Percentiles rank a stretch among this genome's conserved stretches.
Evolutionary conservation across 352 stramenopile species (phyloP).

Genomic region (Sclerospora graminicola): DNA sequence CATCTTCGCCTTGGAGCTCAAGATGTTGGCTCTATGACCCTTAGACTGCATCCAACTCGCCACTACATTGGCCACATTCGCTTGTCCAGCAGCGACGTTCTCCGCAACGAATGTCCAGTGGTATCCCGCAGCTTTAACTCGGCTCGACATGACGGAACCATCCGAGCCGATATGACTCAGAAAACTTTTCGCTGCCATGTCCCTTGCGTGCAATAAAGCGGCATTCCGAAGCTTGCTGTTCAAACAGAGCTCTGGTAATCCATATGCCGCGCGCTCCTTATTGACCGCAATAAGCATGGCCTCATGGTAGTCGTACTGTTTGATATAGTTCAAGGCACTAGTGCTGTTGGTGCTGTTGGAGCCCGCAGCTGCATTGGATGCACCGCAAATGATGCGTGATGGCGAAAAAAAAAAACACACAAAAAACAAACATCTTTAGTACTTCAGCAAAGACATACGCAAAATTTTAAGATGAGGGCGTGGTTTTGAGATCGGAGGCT

Average conservation of each 20-base stretch:
- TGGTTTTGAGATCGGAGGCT: background rate
- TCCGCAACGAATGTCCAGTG: constrained; percentile 27
- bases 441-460: constrained; percentile 12
- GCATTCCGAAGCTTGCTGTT: constrained; percentile 28
- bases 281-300: constrained; percentile 41
- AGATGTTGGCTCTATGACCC: constrained; percentile 32
- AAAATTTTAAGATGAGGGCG: background rate
- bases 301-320: constrained; percentile 10
- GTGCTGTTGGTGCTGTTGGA: background rate
- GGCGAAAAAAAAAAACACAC: constrained; percentile 5
- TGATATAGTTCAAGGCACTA: background rate
- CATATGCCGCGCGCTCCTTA: constrained; percentile 23
- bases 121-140: constrained; percentile 28
- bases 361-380: constrained; percentile 1
- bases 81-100: constrained; percentile 45
- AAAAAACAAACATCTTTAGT: constrained; percentile 2
- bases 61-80: constrained; percentile 27
- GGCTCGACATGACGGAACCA: constrained; percentile 29
- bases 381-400: background rate
- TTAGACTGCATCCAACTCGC: constrained; percentile 43
- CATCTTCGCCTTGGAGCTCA: constrained; percentile 19
- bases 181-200: constrained; percentile 36
- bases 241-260: constrained; percentile 26
- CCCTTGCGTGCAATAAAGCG: constrained; percentile 20
- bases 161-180: constrained; percentile 35